Evolutionary conservation across 2,329 filamentous ascomycete species (phyloP).

Genomic region (Cercospora janseana): DNA sequence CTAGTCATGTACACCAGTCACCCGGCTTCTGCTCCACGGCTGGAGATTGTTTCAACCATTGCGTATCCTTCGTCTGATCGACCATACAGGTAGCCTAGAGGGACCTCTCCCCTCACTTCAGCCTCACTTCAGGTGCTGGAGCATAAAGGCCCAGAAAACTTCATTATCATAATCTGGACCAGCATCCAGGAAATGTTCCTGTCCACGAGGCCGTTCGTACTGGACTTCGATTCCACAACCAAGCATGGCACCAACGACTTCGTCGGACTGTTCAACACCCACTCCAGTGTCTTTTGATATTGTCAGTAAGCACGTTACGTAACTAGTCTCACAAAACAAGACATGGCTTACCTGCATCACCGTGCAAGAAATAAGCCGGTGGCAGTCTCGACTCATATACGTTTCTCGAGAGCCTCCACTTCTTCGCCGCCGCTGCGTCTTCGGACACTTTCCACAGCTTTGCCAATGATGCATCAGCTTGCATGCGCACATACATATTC

Average conservation of each 20-base stretch:
- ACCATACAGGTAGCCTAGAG: no score
- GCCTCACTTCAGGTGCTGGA: constrained; percentile 28
- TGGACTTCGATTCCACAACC: constrained; percentile 29
- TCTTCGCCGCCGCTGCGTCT: constrained; percentile 23
- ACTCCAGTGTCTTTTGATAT: constrained; percentile 24
- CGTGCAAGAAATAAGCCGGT: constrained; percentile 35
- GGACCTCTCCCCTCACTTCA: no score
- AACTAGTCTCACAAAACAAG: not conserved
- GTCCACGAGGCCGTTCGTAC: constrained; percentile 31
- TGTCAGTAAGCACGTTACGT: not conserved
- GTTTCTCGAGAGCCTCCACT: constrained; percentile 30
- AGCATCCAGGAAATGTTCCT: constrained; percentile 33
- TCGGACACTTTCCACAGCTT: constrained; percentile 27
- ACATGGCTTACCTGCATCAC: constrained; percentile 29
- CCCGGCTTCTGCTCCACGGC: no score
- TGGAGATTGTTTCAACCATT: no score
- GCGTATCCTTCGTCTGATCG: no score
- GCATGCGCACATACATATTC: constrained; percentile 33
- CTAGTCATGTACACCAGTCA: no score
- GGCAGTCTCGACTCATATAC: constrained; percentile 27
- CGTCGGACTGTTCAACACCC: constrained; percentile 35
- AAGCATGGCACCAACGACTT: constrained; percentile 34
- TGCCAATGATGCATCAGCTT: constrained; percentile 31
- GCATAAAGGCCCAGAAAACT: constrained; percentile 32
- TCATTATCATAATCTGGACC: constrained; percentile 29